Base-by-base conservation (phyloP, 2,329 filamentous ascomycete species). In the Corniculantispora saksenae region DNA sequence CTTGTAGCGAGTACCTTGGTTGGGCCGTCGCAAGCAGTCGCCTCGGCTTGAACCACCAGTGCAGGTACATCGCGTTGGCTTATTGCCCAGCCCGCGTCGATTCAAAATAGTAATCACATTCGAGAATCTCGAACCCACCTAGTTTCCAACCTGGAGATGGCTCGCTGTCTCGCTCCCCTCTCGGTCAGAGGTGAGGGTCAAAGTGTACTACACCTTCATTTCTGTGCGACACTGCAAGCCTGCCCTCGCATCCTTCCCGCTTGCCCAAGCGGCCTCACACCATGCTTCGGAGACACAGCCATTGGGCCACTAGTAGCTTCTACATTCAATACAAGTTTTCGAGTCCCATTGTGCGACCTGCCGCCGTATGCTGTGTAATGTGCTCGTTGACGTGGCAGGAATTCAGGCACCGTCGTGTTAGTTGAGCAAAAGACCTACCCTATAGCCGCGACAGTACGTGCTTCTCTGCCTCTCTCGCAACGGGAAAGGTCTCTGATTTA, bases 211-310 rank as follows among this genome's bases (percentile, higher is more conserved):
- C 48, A 54, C 45, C 55, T 50, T 62, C n/a, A 29, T 35, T n/a
- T 29, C 9, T 6, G 27, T 21, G 27, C 7, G 15, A 45, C 3
- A 10, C 27, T 47, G 60, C 60, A 55, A 7, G 38, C 29, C n/a
- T 2, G 48, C 19, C 9, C 27, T 47, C 50, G 48, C 59, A 61
- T 59, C 21, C 27, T 21, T 50, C 27, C 29, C n/a, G 27, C 57
- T 25, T 59, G 25, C 23, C 43, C n/a, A 48, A 48, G 38, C 27
- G 48, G 25, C 56, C 45, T 59, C 19, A 43, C 35, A 27, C 32
- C 13, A 25, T 55, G 40, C 60, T 62, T 62, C 60, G 50, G 60
- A 62, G 50, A 62, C 50, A 62, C 50, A 50, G 32, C 25, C n/a
- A 23, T 35, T 10, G 25, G 45, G 50, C 21, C 25, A 43, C 35